Base-by-base conservation (phyloP, 2,329 filamentous ascomycete genomes). In the Penicillium brevicompactum region DNA sequence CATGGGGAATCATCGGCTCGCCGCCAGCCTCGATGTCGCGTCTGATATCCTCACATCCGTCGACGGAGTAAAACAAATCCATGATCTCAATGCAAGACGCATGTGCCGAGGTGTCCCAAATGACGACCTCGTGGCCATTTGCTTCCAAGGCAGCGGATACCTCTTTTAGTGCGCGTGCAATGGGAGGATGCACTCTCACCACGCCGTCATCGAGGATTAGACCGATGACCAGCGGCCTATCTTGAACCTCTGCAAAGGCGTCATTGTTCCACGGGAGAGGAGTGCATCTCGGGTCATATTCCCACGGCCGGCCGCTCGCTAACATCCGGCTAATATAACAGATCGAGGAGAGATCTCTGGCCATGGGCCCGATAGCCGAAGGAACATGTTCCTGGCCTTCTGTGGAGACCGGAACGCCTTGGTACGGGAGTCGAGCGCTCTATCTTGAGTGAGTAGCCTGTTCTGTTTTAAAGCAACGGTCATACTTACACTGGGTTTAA, bases 371-470 rank as follows among this genome's bases (percentile, higher is more conserved):
- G n/a, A 87, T 72, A 0, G 84, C 78, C 0, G 85, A 87, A 1
- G 84, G 84, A 0, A 87, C 81, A 67, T 87, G 84, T 53, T 87
- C 83, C 62, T 87, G 85, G 32, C 85, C 84, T 40, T 87, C 84
- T 0, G 82, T 86, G 0, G 84, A 86, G 0, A 87, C 84, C 0
- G 82, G 76, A 0, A 85, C 82, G 0, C 83, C 84, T 11, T 77
- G 65, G 48, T 87, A 87, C 0, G 85, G 83, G 0, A 87, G 65
- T 5, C 85, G 78, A 2, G 76, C 75, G 59, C 81, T 86, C 83
- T 86, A 42, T 32, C 10, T 42, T 48, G 40, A 34, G 22, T 50
- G 11, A 9, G 18, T 16, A 6, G 5, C 2, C 13, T 37, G 34
- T n/a, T 34, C 14, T 13, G 5, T n/a, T 14, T 4, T n/a, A 37